Evolutionary conservation across 176 grass and related monocot species (phyloP), one percentile per base, ranked within the genome.

Genomic region (Triticum timopheevii): DNA sequence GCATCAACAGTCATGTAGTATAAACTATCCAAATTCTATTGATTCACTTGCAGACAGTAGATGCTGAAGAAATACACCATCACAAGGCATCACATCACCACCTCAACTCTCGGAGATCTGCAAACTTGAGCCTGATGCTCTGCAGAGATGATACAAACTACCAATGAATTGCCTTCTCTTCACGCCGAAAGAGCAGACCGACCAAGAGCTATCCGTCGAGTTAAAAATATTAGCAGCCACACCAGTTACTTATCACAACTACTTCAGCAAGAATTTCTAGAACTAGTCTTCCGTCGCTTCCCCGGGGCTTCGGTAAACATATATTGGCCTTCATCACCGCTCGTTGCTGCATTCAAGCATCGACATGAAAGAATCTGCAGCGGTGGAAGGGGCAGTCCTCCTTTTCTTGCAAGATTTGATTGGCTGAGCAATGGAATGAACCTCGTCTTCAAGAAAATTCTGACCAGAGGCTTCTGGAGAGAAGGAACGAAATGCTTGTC

Each of bases 391-490:
- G 11, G 61, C 85, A 42, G 47, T 67, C 79, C 75, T 90, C 86
- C 78, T 90, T 88, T 81, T 90, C 74, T 85, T 89, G 88, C 25
- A 87, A 17, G 61, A 68, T 76, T 82, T 88, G 83, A 20, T 84
- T 23, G 59, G 58, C 72, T 80, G 68, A 12, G 83, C 47, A 61
- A n/a, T 73, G 58, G 58, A 83, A 77, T 81, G 45, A 73, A 82
- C 45, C 36, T 91, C 86, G 11, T 87, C 88, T 22, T 89, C 86
- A 30, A 74, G 19, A 79, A 98, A 95, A 87, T 98, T 98, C 75
- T 98, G 96, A 86, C 84, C 96, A 13, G 88, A 95, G 17, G 93
- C 83, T 83, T 98, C 96, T 98, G 93, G 9, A 66, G 13, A 79
- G 72, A 77, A 73, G 15, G 17, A 83, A 85, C 13, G 16, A 39